Conservation (phyloP, 768 basidiomycete genomes). For the Rhodotorula graminis region DNA sequence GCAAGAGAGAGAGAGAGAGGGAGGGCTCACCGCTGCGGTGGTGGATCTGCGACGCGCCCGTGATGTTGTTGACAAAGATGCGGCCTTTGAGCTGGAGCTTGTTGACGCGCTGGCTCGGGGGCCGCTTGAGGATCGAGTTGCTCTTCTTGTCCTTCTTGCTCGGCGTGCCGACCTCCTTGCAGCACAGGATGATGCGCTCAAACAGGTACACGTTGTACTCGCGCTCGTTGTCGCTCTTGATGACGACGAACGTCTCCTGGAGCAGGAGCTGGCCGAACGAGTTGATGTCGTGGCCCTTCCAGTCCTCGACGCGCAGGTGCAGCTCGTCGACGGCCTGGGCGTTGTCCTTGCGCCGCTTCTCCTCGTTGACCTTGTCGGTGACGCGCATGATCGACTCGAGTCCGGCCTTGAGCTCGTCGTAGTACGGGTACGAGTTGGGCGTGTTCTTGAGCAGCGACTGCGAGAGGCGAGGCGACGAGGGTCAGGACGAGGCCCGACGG, state of each 20-base stretch:
- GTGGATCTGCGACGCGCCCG: slow-evolving; percentile 65
- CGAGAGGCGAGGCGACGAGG: not conserved
- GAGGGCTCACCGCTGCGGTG: slow-evolving; percentile 56
- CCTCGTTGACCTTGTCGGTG: slow-evolving; percentile 92
- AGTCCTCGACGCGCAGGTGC: slow-evolving; percentile 82
- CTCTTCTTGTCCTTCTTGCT: slow-evolving; percentile 70
- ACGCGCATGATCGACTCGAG: slow-evolving; percentile 84
- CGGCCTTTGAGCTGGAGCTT: slow-evolving; percentile 83
- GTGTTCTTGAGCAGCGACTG: slow-evolving; percentile 45
- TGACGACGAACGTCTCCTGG: slow-evolving; percentile 92
- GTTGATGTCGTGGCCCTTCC: slow-evolving; percentile 95
- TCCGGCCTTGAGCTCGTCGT: slow-evolving; percentile 76
- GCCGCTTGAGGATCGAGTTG: slow-evolving; percentile 84
- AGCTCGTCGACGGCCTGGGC: slow-evolving; percentile 82
- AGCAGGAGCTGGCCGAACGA: slow-evolving; percentile 91
- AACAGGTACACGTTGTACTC: slow-evolving; percentile 99
- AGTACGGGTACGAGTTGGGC: slow-evolving; percentile 56
- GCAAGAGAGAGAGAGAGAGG: too few species aligned
- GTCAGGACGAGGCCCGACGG: too few species aligned
- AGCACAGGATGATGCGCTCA: slow-evolving; percentile 97
- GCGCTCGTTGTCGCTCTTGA: slow-evolving; percentile 90
- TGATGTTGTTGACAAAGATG: slow-evolving; percentile 95
- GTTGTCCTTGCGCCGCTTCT: slow-evolving; percentile 85
- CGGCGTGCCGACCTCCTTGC: slow-evolving; percentile 77
- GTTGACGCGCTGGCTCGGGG: slow-evolving; percentile 50